Evolutionary conservation across 164 flowering plant species (phyloP).

Genomic region (Kalanchoe fedtschenkoi): DNA sequence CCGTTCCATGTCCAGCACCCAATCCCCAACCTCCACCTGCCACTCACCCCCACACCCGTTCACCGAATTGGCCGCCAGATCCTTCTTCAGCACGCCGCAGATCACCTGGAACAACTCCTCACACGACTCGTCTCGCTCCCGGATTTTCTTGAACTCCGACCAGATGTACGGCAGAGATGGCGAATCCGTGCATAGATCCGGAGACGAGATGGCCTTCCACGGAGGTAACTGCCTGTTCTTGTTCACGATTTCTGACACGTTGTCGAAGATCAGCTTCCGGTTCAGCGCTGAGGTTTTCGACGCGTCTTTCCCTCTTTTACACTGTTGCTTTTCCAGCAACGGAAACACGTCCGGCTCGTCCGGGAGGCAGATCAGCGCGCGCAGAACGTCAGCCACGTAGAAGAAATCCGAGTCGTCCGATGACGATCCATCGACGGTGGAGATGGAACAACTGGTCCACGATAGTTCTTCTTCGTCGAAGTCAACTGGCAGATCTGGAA

Average conservation of each 20-base stretch:
- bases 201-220: slow-evolving; percentile 34
- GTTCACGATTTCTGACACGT: slow-evolving; percentile 45
- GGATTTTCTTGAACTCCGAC: slow-evolving; percentile 45
- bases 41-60: slow-evolving; percentile 59
- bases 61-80: slow-evolving; percentile 39
- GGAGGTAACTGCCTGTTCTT: slow-evolving; percentile 41
- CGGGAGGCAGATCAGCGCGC: slow-evolving; percentile 33
- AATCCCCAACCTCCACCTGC: slow-evolving; percentile 45
- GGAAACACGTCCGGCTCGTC: slow-evolving; percentile 45
- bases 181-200: slow-evolving; percentile 6
- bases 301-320: slow-evolving; percentile 30
- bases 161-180: slow-evolving; percentile 33
- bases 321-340: slow-evolving; percentile 56
- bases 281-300: slow-evolving; percentile 38
- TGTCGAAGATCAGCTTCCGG: slow-evolving; percentile 62
- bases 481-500: slow-evolving; percentile 28
- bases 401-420: slow-evolving; percentile 39
- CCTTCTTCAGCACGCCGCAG: slow-evolving; percentile 49
- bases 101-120: slow-evolving; percentile 46
- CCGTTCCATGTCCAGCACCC: slow-evolving; percentile 75
- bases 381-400: slow-evolving; percentile 59
- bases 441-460: slow-evolving; percentile 11
- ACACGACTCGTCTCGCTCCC: slow-evolving; percentile 29
- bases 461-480: slow-evolving; percentile 37
- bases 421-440: slow-evolving; percentile 14